Evolutionary conservation across 768 basidiomycete species (phyloP), one percentile per base, ranked within the genome.

Genomic region (Vararia minispora): DNA sequence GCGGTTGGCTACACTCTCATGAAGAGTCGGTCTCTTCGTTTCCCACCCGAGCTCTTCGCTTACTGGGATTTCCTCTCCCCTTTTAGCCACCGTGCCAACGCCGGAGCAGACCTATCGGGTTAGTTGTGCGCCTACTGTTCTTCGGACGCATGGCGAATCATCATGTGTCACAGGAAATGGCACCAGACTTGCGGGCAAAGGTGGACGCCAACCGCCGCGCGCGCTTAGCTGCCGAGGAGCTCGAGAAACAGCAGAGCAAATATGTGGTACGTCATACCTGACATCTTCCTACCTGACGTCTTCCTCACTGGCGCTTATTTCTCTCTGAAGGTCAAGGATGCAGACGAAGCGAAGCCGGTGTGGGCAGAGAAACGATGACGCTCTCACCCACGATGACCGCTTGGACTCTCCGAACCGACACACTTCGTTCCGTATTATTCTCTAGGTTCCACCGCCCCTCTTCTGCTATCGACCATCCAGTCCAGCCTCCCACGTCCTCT

Each of bases 171-270:
- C 35, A 62, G 60, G 50, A 55, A 13, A 57, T 64, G 55, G 48
- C 62, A 2, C 62, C 62, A 5, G 62, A 64, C 34, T 39, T 64
- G 16, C 54, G 52, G 16, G 48, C 51, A 28, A 58, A 60, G 37
- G 61, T 61, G 6, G 62, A 64, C 40, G 57, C 58, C 16, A 56
- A 50, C 33, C 60, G 62, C 28, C 56, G 52, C 4, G 58, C 58
- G 4, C 46, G 62, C 33, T 31, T 57, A 28, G 59, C 60, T 0
- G 38, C 49, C 6, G 62, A 63, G 40, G 46, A 54, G 30, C 56
- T 53, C 20, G 55, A 50, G 17, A 50, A 47, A 39, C 48, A 44
- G 37, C 59, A 59, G 36, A 47, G 39, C 22, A 36, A 43, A 7
- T 49, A 54, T 7, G 59, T 58, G 51, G 59, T 59, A 35, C 14